phyloP scores from a whole-genome alignment of 129 eudicot species.

The Daucus carota region DH1_v3.0 NC_030388.2:12843501-12844000 shows the following conservation, averaged over 20 bases:
- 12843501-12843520: conserved; percentile 76
- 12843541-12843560: conserved; percentile 63
- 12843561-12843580: conserved; percentile 77
- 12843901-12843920: conserved; percentile 49
- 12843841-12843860: conserved; percentile 66
- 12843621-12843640: neutral
- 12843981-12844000: conserved; percentile 39
- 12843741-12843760: conserved; percentile 89
- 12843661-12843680: neutral
- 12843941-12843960: conserved; percentile 25
- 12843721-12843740: conserved; percentile 85
- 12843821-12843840: conserved; percentile 45
- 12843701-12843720: conserved; percentile 77
- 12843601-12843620: conserved; percentile 51
- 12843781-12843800: conserved; percentile 57
- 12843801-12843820: conserved; percentile 61
- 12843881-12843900: conserved; percentile 92
- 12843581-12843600: conserved; percentile 66
- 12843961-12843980: conserved; percentile 27
- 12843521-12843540: conserved; percentile 62
- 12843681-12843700: neutral
- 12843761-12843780: conserved; percentile 69
- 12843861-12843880: conserved; percentile 71
- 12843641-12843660: neutral
- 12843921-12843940: conserved; percentile 39